These are phyloP conservation scores for Alternaria alternata DNA, from an alignment of 2,329 filamentous ascomycete genomes.

Conservation along the genomic window DNA sequence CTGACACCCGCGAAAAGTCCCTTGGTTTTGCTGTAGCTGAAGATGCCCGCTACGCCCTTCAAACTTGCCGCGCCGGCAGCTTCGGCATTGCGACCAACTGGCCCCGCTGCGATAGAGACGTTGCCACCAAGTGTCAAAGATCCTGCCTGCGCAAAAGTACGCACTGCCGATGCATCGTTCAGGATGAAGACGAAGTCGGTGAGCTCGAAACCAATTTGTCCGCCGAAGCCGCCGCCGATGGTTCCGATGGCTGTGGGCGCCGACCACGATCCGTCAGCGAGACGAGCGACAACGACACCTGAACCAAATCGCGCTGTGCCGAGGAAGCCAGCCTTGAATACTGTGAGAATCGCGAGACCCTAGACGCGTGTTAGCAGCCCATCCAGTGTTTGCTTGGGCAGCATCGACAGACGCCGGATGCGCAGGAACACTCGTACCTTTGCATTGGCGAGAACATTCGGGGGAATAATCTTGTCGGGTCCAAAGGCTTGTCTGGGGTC, in stretches of 20 bases:
- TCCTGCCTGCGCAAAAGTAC: slow-evolving; percentile 91
- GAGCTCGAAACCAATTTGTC: slow-evolving; percentile 86
- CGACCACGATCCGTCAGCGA: slow-evolving; percentile 80
- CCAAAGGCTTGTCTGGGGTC: slow-evolving; percentile 93
- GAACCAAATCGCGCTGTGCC: slow-evolving; percentile 83
- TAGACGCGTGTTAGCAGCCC: slow-evolving; percentile 39
- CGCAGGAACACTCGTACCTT: slow-evolving; percentile 67
- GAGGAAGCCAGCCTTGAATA: slow-evolving; percentile 87
- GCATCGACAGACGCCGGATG: slow-evolving; percentile 9
- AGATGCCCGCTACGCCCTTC: slow-evolving; percentile 88
- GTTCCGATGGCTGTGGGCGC: slow-evolving; percentile 83
- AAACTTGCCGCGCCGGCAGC: slow-evolving; percentile 92
- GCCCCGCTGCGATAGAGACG: slow-evolving; percentile 92
- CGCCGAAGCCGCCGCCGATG: slow-evolving; percentile 81
- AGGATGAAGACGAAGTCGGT: slow-evolving; percentile 98
- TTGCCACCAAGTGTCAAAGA: slow-evolving; percentile 94
- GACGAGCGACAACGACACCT: slow-evolving; percentile 80
- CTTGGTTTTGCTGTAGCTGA: slow-evolving; percentile 98
- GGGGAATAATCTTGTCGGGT: slow-evolving; percentile 96
- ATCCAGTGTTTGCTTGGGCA: slow-evolving; percentile 2
- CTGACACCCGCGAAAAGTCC: slow-evolving; percentile 95
- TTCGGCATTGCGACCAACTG: slow-evolving; percentile 92
- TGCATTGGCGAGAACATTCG: slow-evolving; percentile 85
- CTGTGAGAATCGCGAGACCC: slow-evolving; percentile 85
- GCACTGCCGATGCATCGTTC: slow-evolving; percentile 88